These are phyloP conservation scores for Phytophthora fragariaefolia DNA, from an alignment of 352 stramenopile species.

Conservation along the genomic window DNA sequence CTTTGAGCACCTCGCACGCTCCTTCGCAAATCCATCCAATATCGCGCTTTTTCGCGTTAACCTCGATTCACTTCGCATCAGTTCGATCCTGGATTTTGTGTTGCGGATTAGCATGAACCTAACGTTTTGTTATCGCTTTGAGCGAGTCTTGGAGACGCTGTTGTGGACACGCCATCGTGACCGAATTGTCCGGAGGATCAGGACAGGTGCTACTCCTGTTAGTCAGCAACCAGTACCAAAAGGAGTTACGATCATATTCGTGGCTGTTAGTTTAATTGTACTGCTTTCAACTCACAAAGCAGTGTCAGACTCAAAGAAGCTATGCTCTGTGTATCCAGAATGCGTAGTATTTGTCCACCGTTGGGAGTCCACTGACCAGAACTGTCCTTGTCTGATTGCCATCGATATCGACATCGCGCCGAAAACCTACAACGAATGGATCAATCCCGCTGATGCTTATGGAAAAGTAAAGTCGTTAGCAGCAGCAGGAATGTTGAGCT, in stretches of 20 bases:
- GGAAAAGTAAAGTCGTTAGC: constrained; percentile 31
- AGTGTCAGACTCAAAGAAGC: constrained; percentile 3
- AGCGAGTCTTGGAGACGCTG: constrained; percentile 27
- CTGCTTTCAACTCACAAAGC: constrained; percentile 27
- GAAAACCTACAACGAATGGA: constrained; percentile 3
- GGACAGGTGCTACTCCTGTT: neutral
- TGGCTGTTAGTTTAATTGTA: constrained; percentile 16
- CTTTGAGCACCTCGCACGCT: constrained; percentile 37
- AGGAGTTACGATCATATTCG: constrained; percentile 16
- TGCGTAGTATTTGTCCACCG: constrained; percentile 35
- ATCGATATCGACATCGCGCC: constrained; percentile 22
- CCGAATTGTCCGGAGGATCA: neutral
- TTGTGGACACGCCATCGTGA: constrained; percentile 16
- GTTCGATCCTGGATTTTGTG: constrained; percentile 24
- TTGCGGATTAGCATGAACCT: constrained; percentile 39
- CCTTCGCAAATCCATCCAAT: constrained; percentile 26
- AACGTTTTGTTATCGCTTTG: constrained; percentile 39
- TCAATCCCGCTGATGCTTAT: constrained; percentile 19
- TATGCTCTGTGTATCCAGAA: constrained; percentile 22
- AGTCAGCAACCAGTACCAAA: constrained; percentile 26
- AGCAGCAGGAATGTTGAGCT: constrained; percentile 33
- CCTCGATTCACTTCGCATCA: constrained; percentile 45
- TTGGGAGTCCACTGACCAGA: constrained; percentile 19
- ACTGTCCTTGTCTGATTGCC: constrained; percentile 30
- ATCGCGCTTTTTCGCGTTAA: constrained; percentile 36